Evolutionary conservation across 768 basidiomycete genomes (phyloP), one percentile per base, ranked within the genome.

Genomic region (Mycena latifolia): DNA sequence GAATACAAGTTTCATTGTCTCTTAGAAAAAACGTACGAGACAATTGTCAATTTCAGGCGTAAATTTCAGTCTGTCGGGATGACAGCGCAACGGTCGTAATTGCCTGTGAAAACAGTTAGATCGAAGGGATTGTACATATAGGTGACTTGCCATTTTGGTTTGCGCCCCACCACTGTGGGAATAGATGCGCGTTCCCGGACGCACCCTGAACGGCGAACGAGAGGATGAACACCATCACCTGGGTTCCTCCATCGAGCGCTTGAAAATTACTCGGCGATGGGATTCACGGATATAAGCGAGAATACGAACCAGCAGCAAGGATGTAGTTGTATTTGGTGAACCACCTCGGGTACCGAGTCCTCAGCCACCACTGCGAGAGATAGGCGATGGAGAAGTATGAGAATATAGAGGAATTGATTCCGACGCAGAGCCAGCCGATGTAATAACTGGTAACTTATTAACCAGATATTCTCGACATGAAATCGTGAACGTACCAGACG

Each of bases 141-240:
- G 7, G 28, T 52, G 22, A 31, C 71, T 81, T 77, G 67, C 85
- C 85, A 29, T 73, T 74, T 66, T 88, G 85, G 70, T 88, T 85
- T 14, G 85, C 86, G 6, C 84, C 85, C 87, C 86, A 88, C 87
- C 86, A 87, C 67, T 77, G 73, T 12, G 86, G 84, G 79, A 88
- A 88, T 25, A 82, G 71, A 67, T 86, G 82, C 0, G 84, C 72
- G 17, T 75, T 73, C 3, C 87, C 86, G 15, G 80, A 79, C 4
- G 83, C 87, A 24, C 88, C 88, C 60, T 84, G 83, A 4, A 88
- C 85, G 0, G 85, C 70, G 76, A 86, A 73, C 1, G 86, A 85
- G 11, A 84, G 76, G 22, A 87, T 77, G 74, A 85, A 85, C 33
- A 85, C 80, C 86, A 88, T 88, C 20, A 88, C 85, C 73, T 86